Conservation (phyloP, 1,139 yeast genomes). For the Casaregolazyma suthepensis region DNA sequence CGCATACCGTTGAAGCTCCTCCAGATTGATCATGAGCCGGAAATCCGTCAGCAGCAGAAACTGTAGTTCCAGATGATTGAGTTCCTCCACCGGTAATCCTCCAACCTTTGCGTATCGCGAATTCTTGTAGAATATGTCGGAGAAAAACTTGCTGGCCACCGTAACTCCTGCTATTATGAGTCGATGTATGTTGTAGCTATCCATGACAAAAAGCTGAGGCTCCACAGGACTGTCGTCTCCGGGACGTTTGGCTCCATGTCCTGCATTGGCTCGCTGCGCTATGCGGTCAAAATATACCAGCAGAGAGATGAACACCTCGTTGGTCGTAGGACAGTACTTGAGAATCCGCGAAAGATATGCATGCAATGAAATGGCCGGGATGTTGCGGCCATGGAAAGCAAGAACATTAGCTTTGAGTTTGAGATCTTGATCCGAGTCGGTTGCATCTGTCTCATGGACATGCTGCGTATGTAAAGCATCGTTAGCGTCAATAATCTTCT, state of each 20-base stretch:
- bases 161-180: constrained; percentile 94
- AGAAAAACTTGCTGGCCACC: constrained; percentile 89
- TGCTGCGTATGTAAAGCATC: constrained; percentile 75
- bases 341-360: constrained; percentile 85
- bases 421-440: constrained; percentile 10
- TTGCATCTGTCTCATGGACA: constrained; percentile 27
- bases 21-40: constrained; percentile 77
- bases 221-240: constrained; percentile 6
- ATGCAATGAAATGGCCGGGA: constrained; percentile 88
- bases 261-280: constrained; percentile 76
- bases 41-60: constrained; percentile 81
- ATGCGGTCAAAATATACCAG: constrained; percentile 92
- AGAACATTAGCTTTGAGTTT: constrained; percentile 52
- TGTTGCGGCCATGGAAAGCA: constrained; percentile 92
- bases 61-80: constrained; percentile 87
- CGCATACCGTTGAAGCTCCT: constrained; percentile 87
- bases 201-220: constrained; percentile 79
- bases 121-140: constrained; percentile 93
- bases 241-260: constrained; percentile 17
- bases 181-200: constrained; percentile 90
- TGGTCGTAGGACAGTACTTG: constrained; percentile 95
- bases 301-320: constrained; percentile 85
- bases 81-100: constrained; percentile 89
- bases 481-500: constrained; percentile 87
- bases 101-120: constrained; percentile 97